Conservation (phyloP, 768 basidiomycete species). For the Lepiota venenata region DNA sequence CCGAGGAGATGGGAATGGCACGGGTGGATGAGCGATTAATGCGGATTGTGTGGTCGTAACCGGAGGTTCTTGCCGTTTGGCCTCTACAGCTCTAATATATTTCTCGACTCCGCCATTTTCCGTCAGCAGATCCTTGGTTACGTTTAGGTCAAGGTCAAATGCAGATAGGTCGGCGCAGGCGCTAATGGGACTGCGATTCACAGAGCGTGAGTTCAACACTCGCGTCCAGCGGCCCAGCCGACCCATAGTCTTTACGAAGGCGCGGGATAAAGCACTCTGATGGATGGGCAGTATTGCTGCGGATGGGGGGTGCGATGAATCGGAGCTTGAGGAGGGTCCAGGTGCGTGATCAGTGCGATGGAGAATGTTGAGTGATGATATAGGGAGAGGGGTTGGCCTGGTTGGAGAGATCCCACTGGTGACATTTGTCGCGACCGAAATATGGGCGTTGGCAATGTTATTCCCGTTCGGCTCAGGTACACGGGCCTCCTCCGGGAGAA, state of each 20-base stretch:
- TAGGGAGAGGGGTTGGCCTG: slow-evolving; percentile 44
- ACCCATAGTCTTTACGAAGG: slow-evolving; percentile 79
- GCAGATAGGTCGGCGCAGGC: slow-evolving; percentile 55
- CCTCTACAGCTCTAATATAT: slow-evolving; percentile 42
- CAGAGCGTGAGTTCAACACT: slow-evolving; percentile 54
- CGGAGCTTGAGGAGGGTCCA: slow-evolving; percentile 22
- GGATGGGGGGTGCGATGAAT: slow-evolving; percentile 33
- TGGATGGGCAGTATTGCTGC: slow-evolving; percentile 47
- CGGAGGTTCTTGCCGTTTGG: slow-evolving; percentile 36
- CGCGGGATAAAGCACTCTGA: slow-evolving; percentile 67
- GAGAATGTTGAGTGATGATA: slow-evolving; percentile 58
- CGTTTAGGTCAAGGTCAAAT: slow-evolving; percentile 65
- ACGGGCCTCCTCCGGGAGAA: slow-evolving; percentile 49
- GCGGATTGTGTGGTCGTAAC: background rate
- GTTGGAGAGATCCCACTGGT: slow-evolving; percentile 33
- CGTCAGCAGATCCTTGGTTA: slow-evolving; percentile 57
- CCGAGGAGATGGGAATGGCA: background rate
- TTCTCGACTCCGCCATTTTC: slow-evolving; percentile 63
- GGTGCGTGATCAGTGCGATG: slow-evolving; percentile 54
- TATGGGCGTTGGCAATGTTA: slow-evolving; percentile 48
- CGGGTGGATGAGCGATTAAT: background rate
- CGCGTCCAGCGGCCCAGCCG: slow-evolving; percentile 81
- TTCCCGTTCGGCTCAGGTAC: slow-evolving; percentile 29
- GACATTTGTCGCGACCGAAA: slow-evolving; percentile 34
- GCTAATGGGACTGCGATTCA: slow-evolving; percentile 24